phyloP scores from a whole-genome alignment of 1,284 basidiomycete species.

The Fomes fomentarius region DNA sequence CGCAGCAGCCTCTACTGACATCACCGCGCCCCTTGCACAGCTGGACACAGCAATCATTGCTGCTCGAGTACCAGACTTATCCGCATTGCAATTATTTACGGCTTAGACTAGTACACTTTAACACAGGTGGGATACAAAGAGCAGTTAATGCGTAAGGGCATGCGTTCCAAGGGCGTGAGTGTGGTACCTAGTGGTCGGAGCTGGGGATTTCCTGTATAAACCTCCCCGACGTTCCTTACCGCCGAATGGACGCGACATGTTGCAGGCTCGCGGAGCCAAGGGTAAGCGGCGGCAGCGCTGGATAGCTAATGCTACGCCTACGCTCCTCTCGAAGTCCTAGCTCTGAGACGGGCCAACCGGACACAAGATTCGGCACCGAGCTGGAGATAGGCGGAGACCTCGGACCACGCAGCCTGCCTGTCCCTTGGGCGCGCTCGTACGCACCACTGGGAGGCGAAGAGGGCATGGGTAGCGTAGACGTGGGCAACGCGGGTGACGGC shows the following conservation, averaged over 20 bases:
- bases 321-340: slow-evolving; percentile 1
- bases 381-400: slow-evolving; percentile 16
- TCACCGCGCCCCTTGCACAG: neutral
- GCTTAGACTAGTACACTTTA: neutral
- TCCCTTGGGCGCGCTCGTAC: slow-evolving; percentile 12
- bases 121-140: neutral
- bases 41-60: neutral
- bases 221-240: neutral
- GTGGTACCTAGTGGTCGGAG: neutral
- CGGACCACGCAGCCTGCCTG: slow-evolving; percentile 19
- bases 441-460: slow-evolving; percentile 5
- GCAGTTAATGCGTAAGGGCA: too few species aligned
- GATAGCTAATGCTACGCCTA: slow-evolving; percentile 20
- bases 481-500: neutral
- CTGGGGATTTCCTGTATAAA: neutral
- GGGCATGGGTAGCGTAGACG: neutral
- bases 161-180: neutral
- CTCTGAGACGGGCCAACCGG: slow-evolving; percentile 11
- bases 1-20: slow-evolving; percentile 5
- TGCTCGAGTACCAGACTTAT: neutral
- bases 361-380: slow-evolving; percentile 13
- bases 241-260: neutral
- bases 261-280: slow-evolving; percentile 1
- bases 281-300: slow-evolving; percentile 23
- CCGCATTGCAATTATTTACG: neutral